Percentiles rank a stretch among this genome's conserved stretches.
phyloP scores from a whole-genome alignment of 208 protist species.

The Leishmania amazonensis region DNA sequence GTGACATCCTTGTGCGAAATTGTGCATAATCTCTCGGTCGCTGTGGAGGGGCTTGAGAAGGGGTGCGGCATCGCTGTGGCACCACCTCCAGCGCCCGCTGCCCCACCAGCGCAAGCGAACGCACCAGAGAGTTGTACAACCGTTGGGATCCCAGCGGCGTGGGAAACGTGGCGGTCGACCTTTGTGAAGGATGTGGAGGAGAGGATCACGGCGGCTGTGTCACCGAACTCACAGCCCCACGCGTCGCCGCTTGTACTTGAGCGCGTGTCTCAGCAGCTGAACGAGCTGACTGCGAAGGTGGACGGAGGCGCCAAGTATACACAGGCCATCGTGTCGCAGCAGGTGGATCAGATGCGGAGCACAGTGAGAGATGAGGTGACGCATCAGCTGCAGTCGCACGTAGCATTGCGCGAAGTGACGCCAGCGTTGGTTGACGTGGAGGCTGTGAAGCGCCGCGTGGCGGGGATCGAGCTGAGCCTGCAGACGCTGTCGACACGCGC shows the following conservation, averaged over 20 bases:
- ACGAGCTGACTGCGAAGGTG: constrained; percentile 32
- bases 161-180: constrained; percentile 18
- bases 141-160: neutral
- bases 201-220: constrained; percentile 15
- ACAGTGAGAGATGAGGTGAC: constrained; percentile 26
- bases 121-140: neutral
- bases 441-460: constrained; percentile 50
- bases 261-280: constrained; percentile 31
- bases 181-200: constrained; percentile 14
- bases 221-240: neutral
- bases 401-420: constrained; percentile 29
- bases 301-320: constrained; percentile 31
- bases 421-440: constrained; percentile 52
- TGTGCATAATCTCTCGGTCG: constrained; percentile 36
- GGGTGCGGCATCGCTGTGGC: neutral
- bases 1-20: constrained; percentile 33
- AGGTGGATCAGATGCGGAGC: constrained; percentile 28
- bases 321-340: constrained; percentile 24
- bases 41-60: constrained; percentile 29
- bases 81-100: constrained; percentile 1
- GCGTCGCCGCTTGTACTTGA: constrained; percentile 7
- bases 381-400: constrained; percentile 20
- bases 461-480: constrained; percentile 34
- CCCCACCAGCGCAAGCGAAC: neutral
- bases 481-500: constrained; percentile 9